A percentile compares a stretch with the other conserved stretches of the same genome.
phyloP scores from a whole-genome alignment of 805 yeast species.

The Metschnikowia santaceciliae region DNA sequence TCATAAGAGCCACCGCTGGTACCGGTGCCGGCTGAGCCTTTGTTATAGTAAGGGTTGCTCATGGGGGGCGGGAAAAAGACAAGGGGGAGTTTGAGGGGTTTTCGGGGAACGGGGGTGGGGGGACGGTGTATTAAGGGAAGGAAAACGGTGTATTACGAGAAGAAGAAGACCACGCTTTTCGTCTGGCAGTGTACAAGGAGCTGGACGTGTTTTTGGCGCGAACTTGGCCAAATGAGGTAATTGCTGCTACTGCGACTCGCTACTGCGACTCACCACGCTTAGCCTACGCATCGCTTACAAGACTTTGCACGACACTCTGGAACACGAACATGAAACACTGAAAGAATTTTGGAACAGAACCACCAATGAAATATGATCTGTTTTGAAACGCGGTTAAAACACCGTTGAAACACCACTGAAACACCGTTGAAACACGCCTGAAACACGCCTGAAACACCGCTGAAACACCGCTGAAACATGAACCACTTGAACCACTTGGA shows the following conservation, averaged over 20 bases:
- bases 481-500: too few species aligned
- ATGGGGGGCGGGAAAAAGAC: slow-evolving; percentile 12
- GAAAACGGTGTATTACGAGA: neutral
- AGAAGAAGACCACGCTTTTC: neutral
- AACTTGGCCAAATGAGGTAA: neutral
- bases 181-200: neutral
- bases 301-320: neutral
- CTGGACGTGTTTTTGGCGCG: slow-evolving; percentile 1
- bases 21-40: slow-evolving; percentile 6
- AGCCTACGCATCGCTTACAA: too few species aligned
- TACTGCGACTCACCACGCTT: neutral
- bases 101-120: neutral
- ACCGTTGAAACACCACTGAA: neutral
- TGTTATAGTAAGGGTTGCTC: slow-evolving; percentile 34
- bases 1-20: slow-evolving; percentile 10
- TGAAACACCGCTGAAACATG: neutral
- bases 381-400: too few species aligned
- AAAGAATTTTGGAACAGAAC: neutral
- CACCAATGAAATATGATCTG: too few species aligned
- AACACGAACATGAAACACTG: neutral
- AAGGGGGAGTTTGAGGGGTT: too few species aligned
- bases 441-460: neutral
- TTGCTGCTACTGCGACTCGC: neutral
- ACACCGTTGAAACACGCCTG: neutral
- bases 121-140: neutral